A percentile compares a stretch with the other conserved stretches of the same genome.
Evolutionary conservation across 148 eudicot species (phyloP).

Genomic region (Arctostaphylos glauca): DNA sequence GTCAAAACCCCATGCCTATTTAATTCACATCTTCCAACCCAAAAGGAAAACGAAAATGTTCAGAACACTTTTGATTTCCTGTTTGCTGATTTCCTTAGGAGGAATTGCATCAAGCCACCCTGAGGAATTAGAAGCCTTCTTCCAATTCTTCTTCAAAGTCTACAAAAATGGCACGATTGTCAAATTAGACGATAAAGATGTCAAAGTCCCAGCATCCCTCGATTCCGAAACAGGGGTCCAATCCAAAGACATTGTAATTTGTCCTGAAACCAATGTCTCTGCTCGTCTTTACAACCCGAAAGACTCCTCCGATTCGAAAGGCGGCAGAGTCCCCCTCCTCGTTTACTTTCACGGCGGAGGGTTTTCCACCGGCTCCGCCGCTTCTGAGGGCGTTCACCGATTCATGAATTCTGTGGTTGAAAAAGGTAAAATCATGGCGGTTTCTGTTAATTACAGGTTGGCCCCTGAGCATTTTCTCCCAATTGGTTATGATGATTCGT

Average conservation of each 20-base stretch:
- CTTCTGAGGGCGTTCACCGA: slow-evolving; percentile 9
- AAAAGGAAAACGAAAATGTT: neutral
- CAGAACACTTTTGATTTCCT: neutral
- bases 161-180: slow-evolving; percentile 35
- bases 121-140: neutral
- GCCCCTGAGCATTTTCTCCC: slow-evolving; percentile 62
- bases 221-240: slow-evolving; percentile 26
- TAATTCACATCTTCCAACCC: neutral
- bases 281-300: slow-evolving; percentile 46
- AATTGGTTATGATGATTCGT: slow-evolving; percentile 40
- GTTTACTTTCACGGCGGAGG: slow-evolving; percentile 62
- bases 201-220: slow-evolving; percentile 4
- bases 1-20: neutral
- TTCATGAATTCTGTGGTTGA: slow-evolving; percentile 23
- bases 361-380: slow-evolving; percentile 35
- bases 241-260: slow-evolving; percentile 35
- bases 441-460: slow-evolving; percentile 46
- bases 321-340: slow-evolving; percentile 40
- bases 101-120: neutral
- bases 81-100: neutral
- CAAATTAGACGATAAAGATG: slow-evolving; percentile 16
- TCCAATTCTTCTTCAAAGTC: slow-evolving; percentile 6
- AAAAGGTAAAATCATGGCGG: slow-evolving; percentile 24
- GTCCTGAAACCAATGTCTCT: slow-evolving; percentile 6
- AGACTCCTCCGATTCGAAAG: neutral